Evolutionary conservation across 192 early-diverging fungal species (phyloP).

Genomic region (Jimgerdemannia lactiflua): DNA sequence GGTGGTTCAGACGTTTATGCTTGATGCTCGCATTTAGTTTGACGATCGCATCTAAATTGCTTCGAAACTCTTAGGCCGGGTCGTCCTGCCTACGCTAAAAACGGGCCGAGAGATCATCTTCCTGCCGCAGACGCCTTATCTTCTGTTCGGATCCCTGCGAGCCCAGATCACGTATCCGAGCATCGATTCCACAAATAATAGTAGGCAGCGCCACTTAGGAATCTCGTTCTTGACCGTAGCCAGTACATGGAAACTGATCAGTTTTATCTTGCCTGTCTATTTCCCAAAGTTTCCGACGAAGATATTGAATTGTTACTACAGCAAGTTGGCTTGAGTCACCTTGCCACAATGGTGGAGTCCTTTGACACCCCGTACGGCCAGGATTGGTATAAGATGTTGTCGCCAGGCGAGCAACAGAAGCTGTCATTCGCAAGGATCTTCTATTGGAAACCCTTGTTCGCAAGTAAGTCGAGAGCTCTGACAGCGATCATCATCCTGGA

Average conservation of each 20-base stretch:
- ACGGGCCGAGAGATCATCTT: conserved; percentile 51
- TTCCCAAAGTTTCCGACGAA: conserved; percentile 35
- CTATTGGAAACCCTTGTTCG: conserved; percentile 72
- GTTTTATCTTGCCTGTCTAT: neutral
- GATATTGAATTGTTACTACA: conserved; percentile 34
- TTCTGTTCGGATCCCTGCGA: conserved; percentile 57
- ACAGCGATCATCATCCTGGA: neutral
- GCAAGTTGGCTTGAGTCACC: conserved; percentile 34
- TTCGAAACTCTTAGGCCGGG: conserved; percentile 6
- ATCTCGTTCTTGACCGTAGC: too few relatives aligned
- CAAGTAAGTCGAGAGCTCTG: conserved; percentile 33
- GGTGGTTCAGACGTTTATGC: too few relatives aligned
- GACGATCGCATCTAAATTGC: too few relatives aligned
- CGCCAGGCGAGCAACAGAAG: conserved; percentile 77
- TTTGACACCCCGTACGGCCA: conserved; percentile 42
- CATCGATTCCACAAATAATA: conserved; percentile 18
- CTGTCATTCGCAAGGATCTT: conserved; percentile 68
- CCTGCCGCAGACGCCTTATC: conserved; percentile 66
- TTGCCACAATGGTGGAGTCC: conserved; percentile 28
- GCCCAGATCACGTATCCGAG: conserved; percentile 66
- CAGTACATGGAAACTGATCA: neutral
- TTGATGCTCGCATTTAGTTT: too few relatives aligned
- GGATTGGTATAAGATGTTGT: conserved; percentile 67
- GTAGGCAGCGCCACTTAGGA: conserved; percentile 21
- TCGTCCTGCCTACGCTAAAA: conserved; percentile 16